These are phyloP conservation scores for Debaryomyces prosopidis DNA, from an alignment of 805 yeast species.

Conservation along the genomic window DNA sequence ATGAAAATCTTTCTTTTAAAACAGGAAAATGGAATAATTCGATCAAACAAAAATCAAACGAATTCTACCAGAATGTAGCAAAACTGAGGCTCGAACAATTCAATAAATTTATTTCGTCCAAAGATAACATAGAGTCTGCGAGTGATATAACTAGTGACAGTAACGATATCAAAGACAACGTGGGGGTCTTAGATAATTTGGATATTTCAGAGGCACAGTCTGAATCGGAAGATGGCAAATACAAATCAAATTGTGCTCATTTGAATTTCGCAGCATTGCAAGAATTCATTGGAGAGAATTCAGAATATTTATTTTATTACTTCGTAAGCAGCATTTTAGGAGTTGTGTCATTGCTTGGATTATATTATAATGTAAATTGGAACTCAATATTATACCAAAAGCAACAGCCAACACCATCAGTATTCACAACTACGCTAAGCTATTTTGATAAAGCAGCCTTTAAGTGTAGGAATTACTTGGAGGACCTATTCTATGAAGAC, in stretches of 20 bases:
- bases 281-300: conserved; percentile 13
- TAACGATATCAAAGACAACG: background rate
- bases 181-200: background rate
- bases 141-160: background rate
- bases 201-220: background rate
- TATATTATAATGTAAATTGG: background rate
- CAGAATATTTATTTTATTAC: conserved; percentile 18
- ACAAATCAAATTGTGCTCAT: background rate
- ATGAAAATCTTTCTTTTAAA: conserved; percentile 19
- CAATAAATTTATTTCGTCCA: conserved; percentile 9
- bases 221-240: background rate
- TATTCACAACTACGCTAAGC: background rate
- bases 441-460: background rate
- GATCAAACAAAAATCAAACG: conserved; percentile 21
- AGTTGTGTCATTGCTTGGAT: conserved; percentile 2
- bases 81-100: conserved; percentile 14
- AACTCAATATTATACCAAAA: background rate
- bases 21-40: conserved; percentile 16
- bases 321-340: conserved; percentile 4
- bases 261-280: conserved; percentile 1
- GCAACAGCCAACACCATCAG: background rate
- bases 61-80: conserved; percentile 18
- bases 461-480: conserved; percentile 4
- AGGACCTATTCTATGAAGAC: conserved; percentile 10
- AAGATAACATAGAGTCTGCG: background rate